Conservation (phyloP, 345 rosid species). For the Eucalyptus cloeziana region DNA sequence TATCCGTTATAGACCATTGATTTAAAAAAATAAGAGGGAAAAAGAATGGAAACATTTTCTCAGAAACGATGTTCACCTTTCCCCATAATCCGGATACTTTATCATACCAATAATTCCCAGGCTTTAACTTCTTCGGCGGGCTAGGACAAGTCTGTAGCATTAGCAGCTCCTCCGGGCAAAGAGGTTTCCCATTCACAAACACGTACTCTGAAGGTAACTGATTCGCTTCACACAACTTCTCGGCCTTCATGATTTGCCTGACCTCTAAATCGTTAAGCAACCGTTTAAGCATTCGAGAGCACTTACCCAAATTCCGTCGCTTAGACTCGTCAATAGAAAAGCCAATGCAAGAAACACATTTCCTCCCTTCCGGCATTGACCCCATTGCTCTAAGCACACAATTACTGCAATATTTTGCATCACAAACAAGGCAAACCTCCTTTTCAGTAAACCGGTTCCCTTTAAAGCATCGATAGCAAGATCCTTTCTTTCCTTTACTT, state of each 20-base stretch:
- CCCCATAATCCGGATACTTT: constrained; percentile 99
- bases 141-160: constrained; percentile 63
- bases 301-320: constrained; percentile 68
- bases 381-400: constrained; percentile 99
- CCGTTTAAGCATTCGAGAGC: constrained; percentile 92
- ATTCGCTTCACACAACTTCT: constrained; percentile 84
- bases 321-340: constrained; percentile 72
- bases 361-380: constrained; percentile 99
- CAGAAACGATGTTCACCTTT: constrained; percentile 47
- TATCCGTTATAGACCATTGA: background rate
- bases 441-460: constrained; percentile 89
- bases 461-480: constrained; percentile 82
- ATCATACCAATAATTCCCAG: constrained; percentile 98
- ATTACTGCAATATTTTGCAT: constrained; percentile 80
- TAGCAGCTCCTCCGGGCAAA: constrained; percentile 73
- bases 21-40: background rate
- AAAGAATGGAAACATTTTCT: background rate
- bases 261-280: constrained; percentile 88
- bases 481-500: constrained; percentile 76
- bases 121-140: constrained; percentile 92
- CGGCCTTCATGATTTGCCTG: constrained; percentile 86
- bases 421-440: constrained; percentile 94
- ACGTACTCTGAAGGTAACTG: constrained; percentile 88
- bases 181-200: constrained; percentile 68
- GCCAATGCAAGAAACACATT: constrained; percentile 88